Conservation (phyloP, 805 yeast genomes). For the Candida adriatica region DNA sequence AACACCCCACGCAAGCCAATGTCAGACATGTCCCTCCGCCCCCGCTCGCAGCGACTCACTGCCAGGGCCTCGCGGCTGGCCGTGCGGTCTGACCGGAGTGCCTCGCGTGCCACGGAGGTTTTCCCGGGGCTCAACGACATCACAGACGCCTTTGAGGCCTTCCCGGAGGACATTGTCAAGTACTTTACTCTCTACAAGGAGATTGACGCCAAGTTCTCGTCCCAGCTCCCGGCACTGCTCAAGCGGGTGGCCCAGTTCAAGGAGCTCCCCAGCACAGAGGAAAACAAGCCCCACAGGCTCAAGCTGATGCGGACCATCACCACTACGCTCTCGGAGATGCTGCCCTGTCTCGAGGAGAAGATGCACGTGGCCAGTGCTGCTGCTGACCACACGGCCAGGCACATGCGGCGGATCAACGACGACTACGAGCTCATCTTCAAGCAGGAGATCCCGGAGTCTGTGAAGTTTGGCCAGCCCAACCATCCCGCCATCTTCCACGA, state of each 20-base stretch:
- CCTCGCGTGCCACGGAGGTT: conserved; percentile 28
- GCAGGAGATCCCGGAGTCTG: conserved; percentile 75
- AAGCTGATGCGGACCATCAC: conserved; percentile 32
- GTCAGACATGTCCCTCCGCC: conserved; percentile 26
- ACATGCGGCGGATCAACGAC: conserved; percentile 66
- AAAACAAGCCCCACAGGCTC: conserved; percentile 14
- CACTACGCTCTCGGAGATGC: conserved; percentile 49
- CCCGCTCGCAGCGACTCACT: conserved; percentile 28
- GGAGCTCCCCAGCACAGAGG: conserved; percentile 22
- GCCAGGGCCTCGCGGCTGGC: conserved; percentile 9
- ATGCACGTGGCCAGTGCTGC: conserved; percentile 96
- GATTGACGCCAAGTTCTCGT: conserved; percentile 89
- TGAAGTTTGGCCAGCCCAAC: conserved; percentile 71
- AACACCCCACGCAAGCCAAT: conserved; percentile 1
- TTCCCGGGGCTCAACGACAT: conserved; percentile 90
- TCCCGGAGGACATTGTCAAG: conserved; percentile 75
- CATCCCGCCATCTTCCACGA: conserved; percentile 87
- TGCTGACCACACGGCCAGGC: conserved; percentile 63
- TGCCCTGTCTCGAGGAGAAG: conserved; percentile 93
- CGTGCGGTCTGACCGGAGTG: conserved; percentile 13
- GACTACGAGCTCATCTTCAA: conserved; percentile 69
- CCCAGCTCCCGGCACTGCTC: conserved; percentile 61
- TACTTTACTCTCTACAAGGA: conserved; percentile 86
- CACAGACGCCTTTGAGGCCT: conserved; percentile 83
- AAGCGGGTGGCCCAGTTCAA: conserved; percentile 44